These are phyloP conservation scores for Deinandra increscens DNA, from an alignment of 129 eudicot genomes.

Conservation along the genomic window DNA sequence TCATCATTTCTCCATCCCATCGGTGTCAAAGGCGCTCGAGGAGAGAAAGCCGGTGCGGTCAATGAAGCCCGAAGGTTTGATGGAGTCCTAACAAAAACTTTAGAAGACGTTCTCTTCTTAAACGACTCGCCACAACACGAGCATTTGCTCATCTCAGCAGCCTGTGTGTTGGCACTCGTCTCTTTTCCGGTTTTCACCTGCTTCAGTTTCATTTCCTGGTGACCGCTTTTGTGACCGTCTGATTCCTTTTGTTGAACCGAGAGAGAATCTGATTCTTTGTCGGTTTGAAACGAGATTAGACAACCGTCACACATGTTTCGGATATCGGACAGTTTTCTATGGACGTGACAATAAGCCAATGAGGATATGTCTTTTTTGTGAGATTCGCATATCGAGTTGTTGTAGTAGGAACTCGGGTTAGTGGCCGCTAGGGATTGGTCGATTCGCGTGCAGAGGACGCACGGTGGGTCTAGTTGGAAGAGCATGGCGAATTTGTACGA, in stretches of 20 bases:
- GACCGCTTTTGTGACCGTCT: constrained; percentile 39
- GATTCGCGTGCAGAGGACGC: constrained; percentile 77
- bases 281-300: constrained; percentile 71
- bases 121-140: constrained; percentile 78
- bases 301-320: constrained; percentile 81
- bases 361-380: constrained; percentile 85
- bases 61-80: constrained; percentile 24
- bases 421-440: constrained; percentile 49
- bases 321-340: constrained; percentile 60
- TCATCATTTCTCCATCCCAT: constrained; percentile 45
- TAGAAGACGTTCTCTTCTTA: constrained; percentile 38
- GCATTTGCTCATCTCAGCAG: constrained; percentile 37
- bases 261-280: constrained; percentile 47
- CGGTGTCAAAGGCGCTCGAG: constrained; percentile 49
- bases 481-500: constrained; percentile 53
- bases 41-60: constrained; percentile 39
- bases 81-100: constrained; percentile 36
- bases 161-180: not conserved
- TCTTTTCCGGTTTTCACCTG: constrained; percentile 44
- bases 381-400: constrained; percentile 64
- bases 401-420: constrained; percentile 44
- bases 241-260: constrained; percentile 38
- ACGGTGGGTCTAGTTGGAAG: constrained; percentile 60
- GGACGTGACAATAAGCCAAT: constrained; percentile 79
- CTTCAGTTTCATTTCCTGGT: constrained; percentile 30